Conservation (phyloP, 2,329 filamentous ascomycete genomes). For the Verticillium nonalfalfae region DNA sequence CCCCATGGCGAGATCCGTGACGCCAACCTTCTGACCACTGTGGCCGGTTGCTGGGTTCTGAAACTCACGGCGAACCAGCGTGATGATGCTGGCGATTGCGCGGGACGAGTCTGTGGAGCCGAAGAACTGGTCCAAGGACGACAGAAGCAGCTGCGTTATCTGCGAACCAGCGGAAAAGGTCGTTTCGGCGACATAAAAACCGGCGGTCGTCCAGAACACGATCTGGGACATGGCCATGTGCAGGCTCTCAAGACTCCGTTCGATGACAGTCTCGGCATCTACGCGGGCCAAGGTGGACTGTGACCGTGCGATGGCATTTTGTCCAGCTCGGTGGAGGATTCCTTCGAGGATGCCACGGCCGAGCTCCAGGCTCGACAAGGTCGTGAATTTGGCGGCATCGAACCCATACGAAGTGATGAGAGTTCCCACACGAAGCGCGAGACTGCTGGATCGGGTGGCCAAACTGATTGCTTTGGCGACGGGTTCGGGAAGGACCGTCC, state of each 20-base stretch:
- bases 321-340: slow-evolving; percentile 45
- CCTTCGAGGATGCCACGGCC: slow-evolving; percentile 48
- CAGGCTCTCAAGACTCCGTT: slow-evolving; percentile 48
- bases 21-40: slow-evolving; percentile 52
- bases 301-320: slow-evolving; percentile 36
- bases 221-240: slow-evolving; percentile 52
- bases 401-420: slow-evolving; percentile 45
- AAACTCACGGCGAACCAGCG: slow-evolving; percentile 57
- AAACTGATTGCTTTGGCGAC: slow-evolving; percentile 55
- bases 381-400: slow-evolving; percentile 47
- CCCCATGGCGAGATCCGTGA: slow-evolving; percentile 55
- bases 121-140: slow-evolving; percentile 56
- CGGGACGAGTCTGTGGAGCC: slow-evolving; percentile 64
- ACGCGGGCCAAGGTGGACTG: slow-evolving; percentile 38
- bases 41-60: slow-evolving; percentile 55
- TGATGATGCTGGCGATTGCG: slow-evolving; percentile 61
- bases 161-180: slow-evolving; percentile 49
- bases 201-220: slow-evolving; percentile 55
- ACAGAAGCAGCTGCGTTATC: slow-evolving; percentile 50
- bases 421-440: slow-evolving; percentile 48
- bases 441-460: slow-evolving; percentile 52
- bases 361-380: slow-evolving; percentile 50
- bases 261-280: slow-evolving; percentile 51
- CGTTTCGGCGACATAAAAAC: slow-evolving; percentile 52
- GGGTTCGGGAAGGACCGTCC: slow-evolving; percentile 50